Evolutionary conservation across 306 rosid species (phyloP), one percentile per base, ranked within the genome.

Genomic region (Spatholobus suberectus): DNA sequence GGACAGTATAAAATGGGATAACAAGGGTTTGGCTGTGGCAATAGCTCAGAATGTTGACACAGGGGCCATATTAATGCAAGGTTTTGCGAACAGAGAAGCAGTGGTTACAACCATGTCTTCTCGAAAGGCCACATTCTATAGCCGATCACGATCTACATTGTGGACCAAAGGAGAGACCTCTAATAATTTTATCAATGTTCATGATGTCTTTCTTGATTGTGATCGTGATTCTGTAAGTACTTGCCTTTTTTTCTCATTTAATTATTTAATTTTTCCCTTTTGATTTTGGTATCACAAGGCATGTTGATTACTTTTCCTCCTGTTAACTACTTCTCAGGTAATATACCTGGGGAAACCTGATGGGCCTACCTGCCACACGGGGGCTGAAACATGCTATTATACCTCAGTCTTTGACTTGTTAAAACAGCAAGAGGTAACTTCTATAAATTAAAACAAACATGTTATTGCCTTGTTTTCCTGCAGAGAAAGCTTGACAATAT

Each of bases 151-250:
- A 46, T 94, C 96, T 23, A 12, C 87, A 6, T 81, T 94, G 82
- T 94, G 99, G 99, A 96, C 94, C 40, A 96, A 96, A 84, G 97
- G 98, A 78, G 98, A 94, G 90, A 91, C 96, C 46, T 96, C 98
- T 12, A 96, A 87, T 65, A 96, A 96, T 86, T 96, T 96, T 88
- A 96, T 96, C 81, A 92, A 91, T 77, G 82, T 96, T 55, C 90
- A 84, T 20, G 97, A 92, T 73, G 88, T 96, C 66, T 92, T 89
- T 87, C 83, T 93, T 75, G 96, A 96, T 70, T 96, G 96, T 85
- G 98, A 96, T 81, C 86, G 89, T 79, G 99, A 93, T 86, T 96
- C 98, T 3, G 97, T 96, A 89, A 61, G 98, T 70, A 49, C 73
- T 63, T 85, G 6, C 70, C 20, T 15, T 59, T 69, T 43, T 79